Evolutionary conservation across 2,329 filamentous ascomycete species (phyloP), one percentile per base, ranked within the genome.

Genomic region (Pseudogymnoascus sp.): DNA sequence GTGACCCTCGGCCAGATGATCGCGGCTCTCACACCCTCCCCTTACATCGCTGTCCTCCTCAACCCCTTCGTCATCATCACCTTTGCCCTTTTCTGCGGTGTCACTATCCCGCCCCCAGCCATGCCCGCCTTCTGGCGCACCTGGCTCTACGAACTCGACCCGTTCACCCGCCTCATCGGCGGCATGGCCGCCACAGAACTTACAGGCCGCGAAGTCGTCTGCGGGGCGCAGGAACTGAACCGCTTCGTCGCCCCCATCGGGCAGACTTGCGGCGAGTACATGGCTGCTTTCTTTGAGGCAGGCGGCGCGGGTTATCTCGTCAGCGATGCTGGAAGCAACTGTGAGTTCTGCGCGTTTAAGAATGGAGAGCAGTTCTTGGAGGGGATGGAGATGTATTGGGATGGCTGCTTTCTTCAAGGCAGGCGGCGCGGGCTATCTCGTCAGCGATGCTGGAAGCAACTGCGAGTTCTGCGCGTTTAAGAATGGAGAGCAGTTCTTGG

Each of bases 311-410:
- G 0, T 63, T 69, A 84, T 59, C 74, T 90, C 1, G 66, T 82
- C 59, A 89, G 89, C 68, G 78, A 83, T 2, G 83, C 80, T 0
- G 83, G 76, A 0, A 68, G 73, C 0, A 75, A 72, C 0, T 90
- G 88, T 70, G 72, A 73, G 39, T 85, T 89, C 0, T 90, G 87
- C 68, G 77, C 83, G 65, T 90, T 84, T 69, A 73, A 71, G 1
- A 73, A 69, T n/a, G 86, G 85, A 91, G 83, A 96, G 67, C 80
- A 96, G 76, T 96, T 93, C 71, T 95, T 90, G 71, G 71, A 77
- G 61, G 80, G 83, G 0, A 80, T 95, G 16, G 81, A 82, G 2
- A 82, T 95, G 69, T 77, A 76, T 2, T 96, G 87, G 69, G 76
- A n/a, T n/a, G n/a, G n/a, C n/a, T n/a, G n/a, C 0, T 89, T 85